Evolutionary conservation across 2,329 filamentous ascomycete species (phyloP).

Genomic region (Diaporthe sp.): DNA sequence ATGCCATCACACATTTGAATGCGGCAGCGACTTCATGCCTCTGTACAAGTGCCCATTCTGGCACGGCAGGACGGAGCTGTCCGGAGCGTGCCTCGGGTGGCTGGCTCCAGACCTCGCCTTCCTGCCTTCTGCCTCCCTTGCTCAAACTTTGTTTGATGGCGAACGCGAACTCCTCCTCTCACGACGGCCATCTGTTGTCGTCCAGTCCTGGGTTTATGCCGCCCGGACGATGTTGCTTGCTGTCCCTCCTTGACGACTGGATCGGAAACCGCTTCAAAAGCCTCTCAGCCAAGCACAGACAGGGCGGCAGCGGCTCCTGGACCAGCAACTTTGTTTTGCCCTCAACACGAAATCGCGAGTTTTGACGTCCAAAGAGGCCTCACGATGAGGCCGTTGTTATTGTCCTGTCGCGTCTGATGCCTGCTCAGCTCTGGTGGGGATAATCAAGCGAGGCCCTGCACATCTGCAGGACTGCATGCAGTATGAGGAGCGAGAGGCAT

Average conservation of each 20-base stretch:
- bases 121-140: not conserved
- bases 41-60: not conserved
- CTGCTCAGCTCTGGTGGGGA: not conserved
- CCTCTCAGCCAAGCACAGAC: conserved; percentile 28
- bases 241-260: not conserved
- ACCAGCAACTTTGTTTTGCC: not conserved
- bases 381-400: conserved; percentile 33
- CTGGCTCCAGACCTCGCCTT: conserved; percentile 1
- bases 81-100: conserved; percentile 1
- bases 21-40: not conserved
- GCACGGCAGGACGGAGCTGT: not conserved
- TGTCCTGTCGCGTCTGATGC: conserved; percentile 36
- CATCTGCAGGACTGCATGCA: conserved; percentile 11
- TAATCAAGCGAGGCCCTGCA: conserved; percentile 8
- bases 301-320: conserved; percentile 24
- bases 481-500: conserved; percentile 26
- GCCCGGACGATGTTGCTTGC: conserved; percentile 18
- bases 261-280: conserved; percentile 11
- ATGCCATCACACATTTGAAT: not conserved
- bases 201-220: conserved; percentile 3
- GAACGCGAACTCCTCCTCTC: conserved; percentile 9
- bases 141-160: conserved; percentile 1
- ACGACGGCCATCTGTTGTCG: not conserved
- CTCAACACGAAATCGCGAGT: conserved; percentile 22
- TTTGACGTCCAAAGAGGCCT: conserved; percentile 16